Base-by-base conservation (phyloP, 164 flowering plant species). In the Vitis amurensis region DNA sequence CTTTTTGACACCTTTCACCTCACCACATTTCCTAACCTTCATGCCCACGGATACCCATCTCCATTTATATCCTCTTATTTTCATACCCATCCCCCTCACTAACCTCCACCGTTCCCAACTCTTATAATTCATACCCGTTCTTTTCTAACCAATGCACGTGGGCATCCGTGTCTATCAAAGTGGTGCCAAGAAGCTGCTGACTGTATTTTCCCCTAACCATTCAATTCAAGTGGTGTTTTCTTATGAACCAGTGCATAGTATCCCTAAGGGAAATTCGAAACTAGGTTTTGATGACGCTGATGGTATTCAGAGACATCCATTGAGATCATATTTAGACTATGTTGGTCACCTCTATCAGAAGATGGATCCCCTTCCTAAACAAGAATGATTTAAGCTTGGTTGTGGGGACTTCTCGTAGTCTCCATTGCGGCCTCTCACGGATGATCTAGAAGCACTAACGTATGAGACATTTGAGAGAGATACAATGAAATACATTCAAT, bases 401-500 rank as follows among this genome's bases (percentile, higher is more conserved):
- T 96, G 90, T 78, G 79, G 98, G 74, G 99, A 96, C 70, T 96
- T 89, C 68, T 76, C 93, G 68, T 97, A 93, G 73, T 84, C 97
- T 65, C 99, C 99, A n/a, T 76, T 93, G 82, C 89, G 93, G 99
- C 99, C 97, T 66, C 97, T 96, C 59, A 96, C 92, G 99, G 99
- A 96, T 83, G 93, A 96, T 81, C 84, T 96, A 15, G 99, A 96
- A 80, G 98, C 99, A 66, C 97, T 93, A 79, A 96, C 99, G 8
- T 96, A 96, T 69, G 99, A 96, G 81, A 96, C 95, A 59, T 96
- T 96, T 80, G 99, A 96, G 85, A 96, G 88, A 76, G 99, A 96
- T 77, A 78, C 85, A 14, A 80, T 86, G 52, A 96, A 96, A 77
- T 96, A 96, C 78, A 78, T 81, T 51, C 99, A 95, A 97, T 95